Evolutionary conservation across 1,284 basidiomycete species (phyloP).

Genomic region (Bjerkandera adusta): DNA sequence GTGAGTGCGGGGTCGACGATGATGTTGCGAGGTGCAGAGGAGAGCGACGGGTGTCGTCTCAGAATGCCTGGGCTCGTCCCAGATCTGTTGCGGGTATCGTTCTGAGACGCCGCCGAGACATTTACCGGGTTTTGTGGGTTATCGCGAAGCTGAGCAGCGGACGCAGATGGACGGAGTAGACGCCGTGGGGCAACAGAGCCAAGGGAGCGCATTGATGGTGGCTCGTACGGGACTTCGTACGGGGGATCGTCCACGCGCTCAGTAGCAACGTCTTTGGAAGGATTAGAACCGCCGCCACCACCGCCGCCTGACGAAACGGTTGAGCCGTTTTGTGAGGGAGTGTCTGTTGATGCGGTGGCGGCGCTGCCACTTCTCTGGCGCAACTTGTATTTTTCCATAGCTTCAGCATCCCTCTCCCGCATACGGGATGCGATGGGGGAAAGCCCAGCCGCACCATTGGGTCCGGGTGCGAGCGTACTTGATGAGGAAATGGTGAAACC

Average conservation of each 20-base stretch:
- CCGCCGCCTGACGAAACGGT: slow-evolving; percentile 47
- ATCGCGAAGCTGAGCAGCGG: slow-evolving; percentile 70
- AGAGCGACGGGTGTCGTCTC: slow-evolving; percentile 28
- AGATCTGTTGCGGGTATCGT: slow-evolving; percentile 55
- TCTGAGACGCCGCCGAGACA: slow-evolving; percentile 29
- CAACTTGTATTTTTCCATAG: slow-evolving; percentile 78
- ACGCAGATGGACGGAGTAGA: slow-evolving; percentile 67
- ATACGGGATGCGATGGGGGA: slow-evolving; percentile 76
- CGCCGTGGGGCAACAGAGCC: slow-evolving; percentile 57
- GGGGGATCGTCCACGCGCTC: no score
- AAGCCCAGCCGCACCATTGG: slow-evolving; percentile 47
- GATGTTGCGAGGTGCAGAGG: slow-evolving; percentile 26
- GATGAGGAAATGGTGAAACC: slow-evolving; percentile 45
- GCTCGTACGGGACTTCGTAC: no score
- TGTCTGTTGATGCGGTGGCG: slow-evolving; percentile 67
- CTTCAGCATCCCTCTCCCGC: slow-evolving; percentile 77
- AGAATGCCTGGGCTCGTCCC: slow-evolving; percentile 62
- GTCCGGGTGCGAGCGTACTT: slow-evolving; percentile 29
- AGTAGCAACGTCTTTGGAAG: no score
- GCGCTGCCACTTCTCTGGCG: slow-evolving; percentile 78
- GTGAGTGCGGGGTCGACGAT: slow-evolving; percentile 20
- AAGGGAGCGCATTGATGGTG: no score
- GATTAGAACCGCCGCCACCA: no score
- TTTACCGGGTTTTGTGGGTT: slow-evolving; percentile 35
- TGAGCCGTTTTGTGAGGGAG: slow-evolving; percentile 55